Evolutionary conservation across 768 basidiomycete species (phyloP).

Genomic region (Mycena sanguinolenta): DNA sequence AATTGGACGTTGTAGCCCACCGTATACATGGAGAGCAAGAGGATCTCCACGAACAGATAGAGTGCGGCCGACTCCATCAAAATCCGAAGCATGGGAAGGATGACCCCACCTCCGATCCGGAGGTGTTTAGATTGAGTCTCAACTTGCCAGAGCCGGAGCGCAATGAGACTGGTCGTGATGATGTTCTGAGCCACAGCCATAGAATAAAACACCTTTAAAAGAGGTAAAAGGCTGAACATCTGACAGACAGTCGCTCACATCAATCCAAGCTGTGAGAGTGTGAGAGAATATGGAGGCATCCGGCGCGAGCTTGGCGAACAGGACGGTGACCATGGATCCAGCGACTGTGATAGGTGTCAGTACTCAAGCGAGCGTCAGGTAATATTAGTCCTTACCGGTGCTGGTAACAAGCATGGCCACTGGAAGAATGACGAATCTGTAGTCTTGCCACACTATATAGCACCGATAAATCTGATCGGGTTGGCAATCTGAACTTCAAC

Average conservation of each 20-base stretch:
- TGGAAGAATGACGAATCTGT: conserved; percentile 31
- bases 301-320: conserved; percentile 31
- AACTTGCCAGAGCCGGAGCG: conserved; percentile 35
- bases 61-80: conserved; percentile 15
- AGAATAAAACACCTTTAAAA: conserved; percentile 32
- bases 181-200: conserved; percentile 39
- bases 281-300: conserved; percentile 28
- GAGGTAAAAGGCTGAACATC: too few relatives aligned
- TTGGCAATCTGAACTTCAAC: neutral
- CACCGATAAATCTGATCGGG: conserved; percentile 39
- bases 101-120: conserved; percentile 13
- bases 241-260: neutral
- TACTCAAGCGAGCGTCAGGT: neutral
- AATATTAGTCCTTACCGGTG: conserved; percentile 19
- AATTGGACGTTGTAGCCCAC: too few relatives aligned
- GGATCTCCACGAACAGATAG: neutral
- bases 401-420: conserved; percentile 31
- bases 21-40: neutral
- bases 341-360: conserved; percentile 19
- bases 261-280: conserved; percentile 36
- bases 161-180: conserved; percentile 39
- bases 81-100: conserved; percentile 33
- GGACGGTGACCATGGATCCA: conserved; percentile 35
- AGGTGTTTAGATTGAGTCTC: conserved; percentile 28
- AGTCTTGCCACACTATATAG: conserved; percentile 39